Conservation (phyloP, 2,329 filamentous ascomycete genomes). For the Trichoderma atroviride region DNA sequence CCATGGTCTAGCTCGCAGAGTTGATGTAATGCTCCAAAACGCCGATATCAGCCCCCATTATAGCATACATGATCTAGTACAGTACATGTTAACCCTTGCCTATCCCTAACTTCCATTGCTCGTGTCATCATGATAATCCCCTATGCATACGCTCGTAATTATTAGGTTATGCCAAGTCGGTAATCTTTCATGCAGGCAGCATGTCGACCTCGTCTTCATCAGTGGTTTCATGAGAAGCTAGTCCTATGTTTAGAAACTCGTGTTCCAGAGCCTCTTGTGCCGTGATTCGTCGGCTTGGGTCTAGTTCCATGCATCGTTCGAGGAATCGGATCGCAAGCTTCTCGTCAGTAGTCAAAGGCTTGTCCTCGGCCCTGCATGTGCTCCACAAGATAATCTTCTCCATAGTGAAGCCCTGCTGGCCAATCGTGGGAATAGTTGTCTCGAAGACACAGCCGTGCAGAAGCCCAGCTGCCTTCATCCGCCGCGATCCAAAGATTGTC, state of each 20-base stretch:
- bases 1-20: conserved; percentile 15
- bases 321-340: conserved; percentile 73
- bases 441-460: conserved; percentile 92
- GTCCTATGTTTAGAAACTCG: conserved; percentile 60
- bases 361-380: conserved; percentile 70
- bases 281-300: conserved; percentile 72
- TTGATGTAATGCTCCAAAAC: conserved; percentile 27
- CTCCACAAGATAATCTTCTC: conserved; percentile 97
- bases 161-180: conserved; percentile 13
- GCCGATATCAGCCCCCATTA: conserved; percentile 10
- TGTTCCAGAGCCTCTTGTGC: conserved; percentile 74
- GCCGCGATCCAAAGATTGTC: conserved; percentile 84
- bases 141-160: conserved; percentile 12
- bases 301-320: conserved; percentile 72
- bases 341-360: conserved; percentile 66
- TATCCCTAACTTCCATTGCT: conserved; percentile 2
- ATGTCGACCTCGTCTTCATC: conserved; percentile 61
- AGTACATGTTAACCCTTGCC: conserved; percentile 10
- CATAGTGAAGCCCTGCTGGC: conserved; percentile 79
- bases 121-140: conserved; percentile 1
- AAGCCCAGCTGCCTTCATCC: conserved; percentile 80
- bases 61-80: conserved; percentile 19
- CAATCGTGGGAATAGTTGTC: conserved; percentile 88
- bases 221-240: conserved; percentile 37
- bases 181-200: conserved; percentile 38